Conservation (phyloP, 768 basidiomycete species). For the Polyporus arcularius region DNA sequence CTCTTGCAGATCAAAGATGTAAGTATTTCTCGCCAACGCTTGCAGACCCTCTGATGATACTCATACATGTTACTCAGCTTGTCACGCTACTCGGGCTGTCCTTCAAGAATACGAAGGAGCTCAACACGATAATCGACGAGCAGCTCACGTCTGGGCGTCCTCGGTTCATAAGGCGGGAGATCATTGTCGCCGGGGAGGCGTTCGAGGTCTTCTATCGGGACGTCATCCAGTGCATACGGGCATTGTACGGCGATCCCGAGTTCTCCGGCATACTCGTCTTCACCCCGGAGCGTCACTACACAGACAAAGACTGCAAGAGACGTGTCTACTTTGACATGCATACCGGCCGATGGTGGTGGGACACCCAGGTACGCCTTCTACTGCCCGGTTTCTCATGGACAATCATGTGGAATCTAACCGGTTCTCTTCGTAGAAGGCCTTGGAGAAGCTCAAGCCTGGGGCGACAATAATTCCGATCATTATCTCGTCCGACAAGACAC, state of each 20-base stretch:
- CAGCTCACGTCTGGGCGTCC: slow-evolving; percentile 25
- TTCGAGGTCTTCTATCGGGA: slow-evolving; percentile 34
- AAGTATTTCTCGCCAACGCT: slow-evolving; percentile 14
- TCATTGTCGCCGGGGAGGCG: slow-evolving; percentile 30
- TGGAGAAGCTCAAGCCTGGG: slow-evolving; percentile 17
- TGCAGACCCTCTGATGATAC: too few species aligned
- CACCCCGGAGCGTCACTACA: slow-evolving; percentile 37
- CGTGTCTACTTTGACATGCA: slow-evolving; percentile 41
- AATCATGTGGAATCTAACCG: too few species aligned
- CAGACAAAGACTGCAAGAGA: slow-evolving; percentile 22
- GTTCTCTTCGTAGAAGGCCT: slow-evolving; percentile 13
- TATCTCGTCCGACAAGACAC: slow-evolving; percentile 27
- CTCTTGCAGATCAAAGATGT: slow-evolving; percentile 40
- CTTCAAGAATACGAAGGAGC: slow-evolving; percentile 28
- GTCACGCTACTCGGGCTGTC: slow-evolving; percentile 26
- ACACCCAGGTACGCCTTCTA: slow-evolving; percentile 38
- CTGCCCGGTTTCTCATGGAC: too few species aligned
- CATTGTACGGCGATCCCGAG: slow-evolving; percentile 33
- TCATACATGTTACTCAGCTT: too few species aligned
- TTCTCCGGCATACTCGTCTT: slow-evolving; percentile 29
- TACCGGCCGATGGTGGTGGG: slow-evolving; percentile 51
- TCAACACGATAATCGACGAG: slow-evolving; percentile 34
- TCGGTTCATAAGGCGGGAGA: slow-evolving; percentile 25
- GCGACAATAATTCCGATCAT: slow-evolving; percentile 24
- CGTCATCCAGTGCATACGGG: slow-evolving; percentile 34